A percentile compares a stretch with the other conserved stretches of the same genome.
Evolutionary conservation across 768 basidiomycete species (phyloP).

Genomic region (Phylloporus rhodoxanthus): DNA sequence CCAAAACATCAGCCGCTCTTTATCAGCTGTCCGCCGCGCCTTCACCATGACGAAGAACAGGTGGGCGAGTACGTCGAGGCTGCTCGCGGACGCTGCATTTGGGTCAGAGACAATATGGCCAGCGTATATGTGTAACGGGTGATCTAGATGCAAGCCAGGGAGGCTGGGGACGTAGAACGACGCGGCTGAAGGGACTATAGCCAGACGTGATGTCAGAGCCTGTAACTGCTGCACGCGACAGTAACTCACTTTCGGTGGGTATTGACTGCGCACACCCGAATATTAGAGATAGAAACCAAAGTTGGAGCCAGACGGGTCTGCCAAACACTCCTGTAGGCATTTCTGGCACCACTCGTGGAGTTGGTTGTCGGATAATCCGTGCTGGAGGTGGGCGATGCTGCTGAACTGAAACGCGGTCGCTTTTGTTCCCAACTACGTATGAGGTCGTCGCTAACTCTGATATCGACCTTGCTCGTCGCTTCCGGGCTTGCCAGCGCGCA

Average conservation of each 20-base stretch:
- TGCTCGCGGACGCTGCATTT: slow-evolving; percentile 40
- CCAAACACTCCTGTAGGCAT: slow-evolving; percentile 5
- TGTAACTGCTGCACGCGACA: not conserved
- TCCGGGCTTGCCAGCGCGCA: slow-evolving; percentile 42
- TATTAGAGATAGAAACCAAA: slow-evolving; percentile 16
- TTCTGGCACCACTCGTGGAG: not conserved
- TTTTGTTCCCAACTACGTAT: slow-evolving; percentile 29
- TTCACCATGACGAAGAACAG: slow-evolving; percentile 88
- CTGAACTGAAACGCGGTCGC: not conserved
- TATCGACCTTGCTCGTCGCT: slow-evolving; percentile 26
- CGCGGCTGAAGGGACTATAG: slow-evolving; percentile 67
- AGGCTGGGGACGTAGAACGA: slow-evolving; percentile 77
- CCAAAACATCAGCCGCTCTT: slow-evolving; percentile 89
- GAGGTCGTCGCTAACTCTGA: slow-evolving; percentile 42
- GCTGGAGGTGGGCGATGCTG: not conserved
- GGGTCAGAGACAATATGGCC: slow-evolving; percentile 84
- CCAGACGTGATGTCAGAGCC: not conserved
- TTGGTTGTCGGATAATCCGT: not conserved
- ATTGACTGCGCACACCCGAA: slow-evolving; percentile 20
- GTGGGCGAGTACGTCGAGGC: slow-evolving; percentile 66
- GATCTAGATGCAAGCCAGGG: slow-evolving; percentile 71
- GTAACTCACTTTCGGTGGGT: slow-evolving; percentile 38
- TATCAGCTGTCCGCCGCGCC: slow-evolving; percentile 83
- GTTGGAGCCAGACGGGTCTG: slow-evolving; percentile 8
- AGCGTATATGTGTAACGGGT: slow-evolving; percentile 74